phyloP scores from a whole-genome alignment of 2,329 filamentous ascomycete species.

The Aspergillus japonicus region DNA sequence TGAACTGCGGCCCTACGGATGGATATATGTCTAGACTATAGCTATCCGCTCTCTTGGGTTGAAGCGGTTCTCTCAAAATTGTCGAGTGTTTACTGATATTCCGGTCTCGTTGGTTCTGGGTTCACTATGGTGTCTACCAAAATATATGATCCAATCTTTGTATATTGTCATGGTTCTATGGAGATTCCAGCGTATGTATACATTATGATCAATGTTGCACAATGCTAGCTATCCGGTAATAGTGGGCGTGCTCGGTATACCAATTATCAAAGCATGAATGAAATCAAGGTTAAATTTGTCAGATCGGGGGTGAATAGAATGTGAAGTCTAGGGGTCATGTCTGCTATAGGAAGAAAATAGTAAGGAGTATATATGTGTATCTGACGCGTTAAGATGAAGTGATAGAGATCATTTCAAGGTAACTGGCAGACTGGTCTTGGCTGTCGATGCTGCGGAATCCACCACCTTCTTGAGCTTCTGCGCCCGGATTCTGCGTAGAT shows the following conservation, averaged over 20 bases:
- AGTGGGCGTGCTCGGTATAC: neutral
- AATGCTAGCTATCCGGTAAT: neutral
- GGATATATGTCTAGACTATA: too few relatives aligned
- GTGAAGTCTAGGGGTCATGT: neutral
- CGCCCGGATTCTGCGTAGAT: slow-evolving; percentile 68
- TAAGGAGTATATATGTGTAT: neutral
- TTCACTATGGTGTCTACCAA: neutral
- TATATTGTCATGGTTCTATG: neutral
- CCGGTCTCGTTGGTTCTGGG: too few relatives aligned
- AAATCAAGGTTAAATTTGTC: neutral
- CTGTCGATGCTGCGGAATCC: slow-evolving; percentile 61
- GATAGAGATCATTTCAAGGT: slow-evolving; percentile 45
- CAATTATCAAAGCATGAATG: neutral
- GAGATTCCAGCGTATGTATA: neutral
- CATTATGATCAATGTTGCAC: neutral
- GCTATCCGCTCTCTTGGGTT: too few relatives aligned
- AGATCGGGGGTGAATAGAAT: neutral
- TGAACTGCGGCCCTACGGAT: slow-evolving; percentile 5
- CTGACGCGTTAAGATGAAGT: neutral
- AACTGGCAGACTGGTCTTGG: slow-evolving; percentile 53
- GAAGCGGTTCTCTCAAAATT: too few relatives aligned
- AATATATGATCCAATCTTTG: slow-evolving; percentile 1
- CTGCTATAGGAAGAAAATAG: neutral
- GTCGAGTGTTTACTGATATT: neutral
- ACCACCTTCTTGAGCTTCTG: slow-evolving; percentile 69